Evolutionary conservation across 2,329 filamentous ascomycete genomes (phyloP), one percentile per base, ranked within the genome.

Genomic region (Fusarium armeniacum): DNA sequence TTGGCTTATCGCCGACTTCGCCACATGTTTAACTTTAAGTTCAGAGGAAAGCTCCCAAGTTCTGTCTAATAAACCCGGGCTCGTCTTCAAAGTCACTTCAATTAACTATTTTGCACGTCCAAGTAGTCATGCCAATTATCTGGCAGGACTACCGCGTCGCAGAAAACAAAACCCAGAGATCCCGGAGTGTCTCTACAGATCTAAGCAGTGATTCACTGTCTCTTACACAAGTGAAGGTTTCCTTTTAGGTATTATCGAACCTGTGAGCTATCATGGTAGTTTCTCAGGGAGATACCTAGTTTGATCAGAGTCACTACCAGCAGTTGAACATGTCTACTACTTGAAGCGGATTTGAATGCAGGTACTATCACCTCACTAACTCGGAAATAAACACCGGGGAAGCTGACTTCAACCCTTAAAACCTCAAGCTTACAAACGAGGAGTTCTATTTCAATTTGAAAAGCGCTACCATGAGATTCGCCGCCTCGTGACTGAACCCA

Each of bases 361-460:
- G 18, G 1, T 11, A 11, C 18, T 36, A 36, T 36, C 6, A 36
- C 4, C 18, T 36, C 16, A 0, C 18, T 36, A 18, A n/a, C 35
- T n/a, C 35, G 1, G 2, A 18, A 36, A n/a, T n/a, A n/a, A 36
- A n/a, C 16, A 8, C 16, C 2, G 1, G 2, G n/a, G 16, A 36
- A 36, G 2, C 2, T n/a, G 4, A 3, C 16, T 36, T 6, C 5
- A 5, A 12, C 10, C 5, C 24, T 26, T 26, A 26, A 26, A 18
- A 11, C 9, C 11, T 38, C 18, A 5, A 12, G 16, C 8, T 36
- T 38, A 38, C 1, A 38, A 2, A n/a, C 5, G 6, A n/a, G 10
- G 4, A 11, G 18, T n/a, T 2, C 18, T 3, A 6, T n/a, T 4
- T 18, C 5, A 18, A 3, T 18, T 36, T 18, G 2, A 1, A 35